phyloP scores from a whole-genome alignment of 2,329 filamentous ascomycete genomes.

The Raffaelea albimanens region DNA sequence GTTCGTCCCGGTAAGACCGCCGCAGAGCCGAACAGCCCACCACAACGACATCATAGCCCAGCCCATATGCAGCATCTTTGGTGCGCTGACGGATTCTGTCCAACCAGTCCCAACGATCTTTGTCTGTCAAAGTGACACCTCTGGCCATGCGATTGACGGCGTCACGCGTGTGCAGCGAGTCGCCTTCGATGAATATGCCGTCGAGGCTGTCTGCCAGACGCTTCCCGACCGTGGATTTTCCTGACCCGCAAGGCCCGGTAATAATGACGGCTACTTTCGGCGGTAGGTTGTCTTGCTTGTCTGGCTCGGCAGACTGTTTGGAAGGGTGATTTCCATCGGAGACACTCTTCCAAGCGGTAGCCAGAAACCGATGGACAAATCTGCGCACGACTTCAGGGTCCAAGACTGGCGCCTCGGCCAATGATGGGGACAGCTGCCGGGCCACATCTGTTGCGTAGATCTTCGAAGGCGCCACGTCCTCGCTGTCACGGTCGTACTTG shows the following conservation, averaged over 20 bases:
- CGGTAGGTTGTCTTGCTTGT: too few species aligned
- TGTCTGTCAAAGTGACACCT: neutral
- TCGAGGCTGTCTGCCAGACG: neutral
- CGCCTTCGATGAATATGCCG: neutral
- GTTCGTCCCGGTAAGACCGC: neutral
- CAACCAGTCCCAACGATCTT: neutral
- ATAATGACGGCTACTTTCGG: neutral
- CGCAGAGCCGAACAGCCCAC: neutral
- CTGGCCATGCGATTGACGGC: neutral
- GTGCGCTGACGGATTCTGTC: neutral
- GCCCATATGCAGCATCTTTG: neutral
- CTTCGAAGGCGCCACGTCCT: neutral
- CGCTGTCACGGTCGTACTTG: conserved; percentile 33
- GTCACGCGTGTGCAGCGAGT: neutral
- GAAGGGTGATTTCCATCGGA: too few species aligned
- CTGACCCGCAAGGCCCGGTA: neutral
- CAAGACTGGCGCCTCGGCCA: neutral
- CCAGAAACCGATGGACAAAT: neutral
- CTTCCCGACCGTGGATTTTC: neutral
- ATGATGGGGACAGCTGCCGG: neutral
- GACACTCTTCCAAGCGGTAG: too few species aligned
- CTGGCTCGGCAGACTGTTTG: too few species aligned
- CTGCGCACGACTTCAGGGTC: neutral
- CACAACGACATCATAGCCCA: neutral
- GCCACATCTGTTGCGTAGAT: neutral